Evolutionary conservation across 2,329 filamentous ascomycete genomes (phyloP).

Genomic region (Pyricularia pennisetigena): DNA sequence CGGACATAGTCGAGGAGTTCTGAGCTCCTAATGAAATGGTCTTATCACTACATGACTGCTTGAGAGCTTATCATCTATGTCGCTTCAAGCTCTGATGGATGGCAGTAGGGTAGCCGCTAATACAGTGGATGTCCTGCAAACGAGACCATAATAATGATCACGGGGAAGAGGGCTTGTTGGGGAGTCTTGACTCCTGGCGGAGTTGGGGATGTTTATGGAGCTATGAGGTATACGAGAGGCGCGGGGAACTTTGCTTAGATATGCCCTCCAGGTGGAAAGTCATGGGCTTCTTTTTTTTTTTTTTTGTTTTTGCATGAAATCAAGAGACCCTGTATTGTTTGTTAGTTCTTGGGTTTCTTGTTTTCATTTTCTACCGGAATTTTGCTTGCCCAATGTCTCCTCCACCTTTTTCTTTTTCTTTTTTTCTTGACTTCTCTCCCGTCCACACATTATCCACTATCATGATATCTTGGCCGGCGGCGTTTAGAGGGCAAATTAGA

Average conservation of each 20-base stretch:
- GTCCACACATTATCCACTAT: constrained; percentile 3
- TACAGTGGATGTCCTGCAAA: not conserved
- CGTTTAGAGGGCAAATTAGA: constrained; percentile 11
- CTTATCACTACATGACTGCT: not conserved
- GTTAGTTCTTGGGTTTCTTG: constrained; percentile 2
- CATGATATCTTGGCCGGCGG: constrained; percentile 7
- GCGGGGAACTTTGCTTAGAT: not conserved
- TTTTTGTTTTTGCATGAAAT: not conserved
- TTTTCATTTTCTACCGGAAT: not conserved
- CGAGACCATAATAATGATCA: constrained; percentile 1
- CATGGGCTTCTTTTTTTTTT: not conserved
- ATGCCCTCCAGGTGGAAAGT: not conserved
- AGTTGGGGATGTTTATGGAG: not conserved
- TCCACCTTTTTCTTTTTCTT: not conserved
- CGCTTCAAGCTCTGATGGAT: not conserved
- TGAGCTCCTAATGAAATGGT: not conserved
- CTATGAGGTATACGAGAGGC: not conserved
- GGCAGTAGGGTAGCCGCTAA: not conserved
- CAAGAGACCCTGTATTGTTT: not conserved
- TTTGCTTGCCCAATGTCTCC: not conserved
- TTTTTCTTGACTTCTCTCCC: not conserved
- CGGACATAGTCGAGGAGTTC: not conserved
- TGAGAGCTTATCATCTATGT: not conserved
- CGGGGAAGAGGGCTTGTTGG: not conserved
- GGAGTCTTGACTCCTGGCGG: not conserved